phyloP scores from a whole-genome alignment of 257 asterid genomes.

The Solanum gandarillasii region DNA sequence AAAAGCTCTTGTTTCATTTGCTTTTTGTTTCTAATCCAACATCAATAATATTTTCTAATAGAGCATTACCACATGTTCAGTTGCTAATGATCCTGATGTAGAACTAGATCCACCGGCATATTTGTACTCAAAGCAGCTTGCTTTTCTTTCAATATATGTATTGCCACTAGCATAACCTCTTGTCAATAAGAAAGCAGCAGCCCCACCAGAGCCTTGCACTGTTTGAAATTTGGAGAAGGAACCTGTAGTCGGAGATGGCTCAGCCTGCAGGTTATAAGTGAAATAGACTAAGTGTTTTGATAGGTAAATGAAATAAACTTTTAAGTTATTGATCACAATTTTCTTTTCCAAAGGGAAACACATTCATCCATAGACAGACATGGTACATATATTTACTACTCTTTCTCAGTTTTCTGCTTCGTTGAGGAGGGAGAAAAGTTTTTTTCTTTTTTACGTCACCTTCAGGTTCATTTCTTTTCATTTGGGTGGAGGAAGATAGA shows the following conservation, averaged over 20 bases:
- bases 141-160: slow-evolving; percentile 19
- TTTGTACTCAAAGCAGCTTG: slow-evolving; percentile 67
- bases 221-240: slow-evolving; percentile 61
- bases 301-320: not conserved
- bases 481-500: not conserved
- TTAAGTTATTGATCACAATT: not conserved
- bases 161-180: slow-evolving; percentile 16
- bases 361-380: not conserved
- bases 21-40: not conserved
- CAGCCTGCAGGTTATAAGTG: slow-evolving; percentile 45
- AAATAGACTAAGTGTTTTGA: not conserved
- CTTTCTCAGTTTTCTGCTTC: not conserved
- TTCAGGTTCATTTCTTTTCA: not conserved
- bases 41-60: not conserved
- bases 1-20: not conserved
- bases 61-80: slow-evolving; percentile 40
- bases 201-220: slow-evolving; percentile 58
- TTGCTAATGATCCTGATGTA: slow-evolving; percentile 40
- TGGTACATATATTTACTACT: not conserved
- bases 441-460: not conserved
- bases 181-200: slow-evolving; percentile 19
- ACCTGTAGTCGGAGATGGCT: slow-evolving; percentile 98
- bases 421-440: not conserved
- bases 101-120: slow-evolving; percentile 57
- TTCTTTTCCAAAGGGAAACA: not conserved